These are phyloP conservation scores for Verticillium albo-atrum DNA, from an alignment of 2,329 filamentous ascomycete genomes.

Conservation along the genomic window DNA sequence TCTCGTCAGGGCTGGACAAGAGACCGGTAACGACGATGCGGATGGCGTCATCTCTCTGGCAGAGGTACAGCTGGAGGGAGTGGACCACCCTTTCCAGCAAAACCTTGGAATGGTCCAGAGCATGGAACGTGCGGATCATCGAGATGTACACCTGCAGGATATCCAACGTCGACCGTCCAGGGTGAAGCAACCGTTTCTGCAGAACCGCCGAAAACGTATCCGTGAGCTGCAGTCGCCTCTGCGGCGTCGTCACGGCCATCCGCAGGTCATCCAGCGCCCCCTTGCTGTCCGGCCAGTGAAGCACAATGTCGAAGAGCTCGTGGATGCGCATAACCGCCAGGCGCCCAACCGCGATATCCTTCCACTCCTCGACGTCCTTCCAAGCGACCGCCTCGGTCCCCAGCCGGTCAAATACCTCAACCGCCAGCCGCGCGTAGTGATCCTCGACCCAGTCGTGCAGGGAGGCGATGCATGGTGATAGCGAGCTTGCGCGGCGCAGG, in stretches of 20 bases:
- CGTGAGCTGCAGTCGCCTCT: slow-evolving; percentile 65
- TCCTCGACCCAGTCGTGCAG: slow-evolving; percentile 66
- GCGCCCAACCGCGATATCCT: slow-evolving; percentile 63
- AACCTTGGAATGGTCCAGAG: slow-evolving; percentile 72
- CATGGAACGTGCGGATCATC: slow-evolving; percentile 73
- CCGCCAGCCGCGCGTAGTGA: slow-evolving; percentile 59
- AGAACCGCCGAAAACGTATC: slow-evolving; percentile 63
- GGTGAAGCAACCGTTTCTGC: slow-evolving; percentile 64
- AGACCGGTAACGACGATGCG: slow-evolving; percentile 72
- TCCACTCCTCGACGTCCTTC: slow-evolving; percentile 62
- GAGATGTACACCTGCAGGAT: slow-evolving; percentile 75
- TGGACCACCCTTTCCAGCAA: slow-evolving; percentile 70
- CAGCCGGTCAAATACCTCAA: slow-evolving; percentile 52
- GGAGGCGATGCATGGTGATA: slow-evolving; percentile 52
- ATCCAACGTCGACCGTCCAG: slow-evolving; percentile 70
- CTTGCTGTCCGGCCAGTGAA: slow-evolving; percentile 67
- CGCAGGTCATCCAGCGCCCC: slow-evolving; percentile 72
- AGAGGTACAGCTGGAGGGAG: slow-evolving; percentile 70
- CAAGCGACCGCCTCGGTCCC: slow-evolving; percentile 39
- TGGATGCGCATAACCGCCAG: slow-evolving; percentile 65
- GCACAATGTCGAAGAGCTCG: slow-evolving; percentile 75
- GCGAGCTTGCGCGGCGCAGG: slow-evolving; percentile 18
- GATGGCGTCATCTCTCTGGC: slow-evolving; percentile 72
- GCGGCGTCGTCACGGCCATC: slow-evolving; percentile 63
- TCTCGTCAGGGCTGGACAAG: slow-evolving; percentile 55